Evolutionary conservation across 768 basidiomycete genomes (phyloP), one percentile per base, ranked within the genome.

Genomic region (Pisolithus albus): DNA sequence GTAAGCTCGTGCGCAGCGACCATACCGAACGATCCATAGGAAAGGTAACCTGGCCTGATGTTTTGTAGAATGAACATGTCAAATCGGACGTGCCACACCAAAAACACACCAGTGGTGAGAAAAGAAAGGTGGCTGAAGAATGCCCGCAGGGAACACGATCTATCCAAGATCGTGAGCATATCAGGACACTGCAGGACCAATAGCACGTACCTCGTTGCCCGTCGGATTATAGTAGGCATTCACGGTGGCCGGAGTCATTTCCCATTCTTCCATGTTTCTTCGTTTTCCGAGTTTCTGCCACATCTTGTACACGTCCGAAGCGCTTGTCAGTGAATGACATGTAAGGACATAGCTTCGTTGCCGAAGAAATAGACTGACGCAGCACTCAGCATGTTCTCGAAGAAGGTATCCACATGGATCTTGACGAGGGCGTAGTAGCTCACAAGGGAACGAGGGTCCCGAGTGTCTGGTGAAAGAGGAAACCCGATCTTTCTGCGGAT

Each of bases 81-180:
- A 47, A 23, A 24, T 32, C 10, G 23, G 19, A 42, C 38, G 18
- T 40, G 4, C 10, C 19, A 2, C 1, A 44, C 26, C 34, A 54
- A 41, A 30, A 18, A 52, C 76, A 37, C 53, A 88, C 88, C 92
- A 95, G 50, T 82, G 74, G 48, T 79, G 73, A 4, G 79, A 80
- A 75, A 93, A 97, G 79, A 93, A 97, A 0, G 94, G 94, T 2
- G 90, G 85, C 56, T 86, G 91, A 16, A 98, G 71, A 60, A 98
- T 93, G 23, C 96, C 96, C 19, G 96, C 95, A 8, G 96, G 94
- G 73, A 99, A 97, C 19, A 92, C 90, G 47, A 94, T 92, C 85
- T 90, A 52, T 42, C 13, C 26, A 41, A 48, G 30, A 51, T 6
- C 1, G 13, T 48, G 9, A 46, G 34, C 11, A n/a, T 15, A n/a